Base-by-base conservation (phyloP, 2,329 filamentous ascomycete genomes). In the Kalaharituber pfeilii region DNA sequence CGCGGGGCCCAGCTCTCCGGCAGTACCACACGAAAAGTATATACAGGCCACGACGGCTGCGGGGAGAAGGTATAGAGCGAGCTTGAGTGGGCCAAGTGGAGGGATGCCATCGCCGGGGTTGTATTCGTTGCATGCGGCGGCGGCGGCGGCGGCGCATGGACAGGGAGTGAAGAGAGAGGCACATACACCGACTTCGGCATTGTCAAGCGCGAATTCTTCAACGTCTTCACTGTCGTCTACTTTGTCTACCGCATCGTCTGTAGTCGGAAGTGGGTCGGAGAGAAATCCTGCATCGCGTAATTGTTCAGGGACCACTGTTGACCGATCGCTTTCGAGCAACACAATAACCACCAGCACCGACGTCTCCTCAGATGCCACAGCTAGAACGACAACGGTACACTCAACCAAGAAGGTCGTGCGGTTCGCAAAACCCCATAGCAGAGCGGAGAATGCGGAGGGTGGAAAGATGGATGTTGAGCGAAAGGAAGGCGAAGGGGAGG, bases 401-500 rank as follows among this genome's bases (percentile, higher is more conserved):
- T 47, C 42, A 22, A 13, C 42, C 5, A 47, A 47, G 42, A 47
- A 47, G 22, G 42, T 52, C 13, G 51, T 44, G 3, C 18, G 51
- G 26, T 44, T 49, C 15, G 44, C 52, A 3, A 66, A 67, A 59
- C 61, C 62, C 36, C 69, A 72, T 54, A 66, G 66, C 50, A 61
- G 26, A 27, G 65, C 63, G 57, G 57, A 67, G 25, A 50, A 52
- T 36, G 59, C 59, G 25, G 58, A 62, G n/a, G 66, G 69, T 22
- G 60, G 60, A 4, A 67, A 69, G 24, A 62, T 67, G 4, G 62
- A 66, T 53, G 61, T 55, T 27, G 62, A 71, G 50, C 67, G 66
- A 54, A 61, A 62, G 26, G 64, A 67, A 29, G 67, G 71, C 59
- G 58, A 65, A 29, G 63, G 66, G 51, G 65, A 66, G 49, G 67